Conservation (phyloP, 2,329 filamentous ascomycete species). For the Cryphonectria radicalis region DNA sequence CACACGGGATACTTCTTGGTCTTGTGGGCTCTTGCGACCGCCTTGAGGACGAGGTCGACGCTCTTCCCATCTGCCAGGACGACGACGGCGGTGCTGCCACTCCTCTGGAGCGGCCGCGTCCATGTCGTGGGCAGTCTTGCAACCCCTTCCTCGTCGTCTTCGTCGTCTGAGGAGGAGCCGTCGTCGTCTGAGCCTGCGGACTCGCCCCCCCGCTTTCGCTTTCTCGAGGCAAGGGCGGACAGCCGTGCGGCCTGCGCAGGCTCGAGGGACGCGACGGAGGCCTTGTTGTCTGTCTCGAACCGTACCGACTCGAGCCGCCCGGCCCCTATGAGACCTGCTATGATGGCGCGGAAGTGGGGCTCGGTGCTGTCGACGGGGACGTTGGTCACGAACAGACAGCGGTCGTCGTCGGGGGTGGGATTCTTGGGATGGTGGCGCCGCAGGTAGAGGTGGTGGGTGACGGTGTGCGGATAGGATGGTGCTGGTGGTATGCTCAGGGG, state of each 20-base stretch:
- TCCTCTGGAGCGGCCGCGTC: slow-evolving; percentile 70
- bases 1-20: slow-evolving; percentile 68
- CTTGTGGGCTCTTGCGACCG: slow-evolving; percentile 65
- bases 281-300: slow-evolving; percentile 68
- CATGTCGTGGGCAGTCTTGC: slow-evolving; percentile 72
- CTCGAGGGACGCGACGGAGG: slow-evolving; percentile 44
- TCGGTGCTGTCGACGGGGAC: slow-evolving; percentile 84
- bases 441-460: slow-evolving; percentile 84
- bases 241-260: slow-evolving; percentile 49
- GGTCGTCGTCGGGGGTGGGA: slow-evolving; percentile 71
- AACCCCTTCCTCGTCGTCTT: slow-evolving; percentile 65
- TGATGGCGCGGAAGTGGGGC: slow-evolving; percentile 74
- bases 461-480: slow-evolving; percentile 63
- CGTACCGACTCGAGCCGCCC: slow-evolving; percentile 77
- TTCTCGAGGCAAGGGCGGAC: slow-evolving; percentile 48
- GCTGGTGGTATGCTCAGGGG: slow-evolving; percentile 68
- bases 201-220: slow-evolving; percentile 52
- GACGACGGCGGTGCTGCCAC: slow-evolving; percentile 79
- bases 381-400: slow-evolving; percentile 91
- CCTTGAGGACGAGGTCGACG: slow-evolving; percentile 76
- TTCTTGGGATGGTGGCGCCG: slow-evolving; percentile 81
- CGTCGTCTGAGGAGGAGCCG: slow-evolving; percentile 50
- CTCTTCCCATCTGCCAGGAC: slow-evolving; percentile 83
- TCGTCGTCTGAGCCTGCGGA: slow-evolving; percentile 44
- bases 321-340: slow-evolving; percentile 73